Conservation (phyloP, 78 protist species). For the Dictyostelium discoideum region dicty_2.7 NC_007090.3:2336001-2336500, state of each 20-base stretch:
- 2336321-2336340: background rate
- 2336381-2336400: constrained; percentile 24
- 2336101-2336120: too few relatives aligned
- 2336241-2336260: constrained; percentile 50
- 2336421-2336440: background rate
- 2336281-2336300: background rate
- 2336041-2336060: too few relatives aligned
- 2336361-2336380: constrained; percentile 52
- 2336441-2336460: background rate
- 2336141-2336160: too few relatives aligned
- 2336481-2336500: constrained; percentile 9
- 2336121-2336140: too few relatives aligned
- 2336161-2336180: too few relatives aligned
- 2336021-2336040: too few relatives aligned
- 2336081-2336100: too few relatives aligned
- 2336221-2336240: constrained; percentile 57
- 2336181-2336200: too few relatives aligned
- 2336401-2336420: background rate
- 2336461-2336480: background rate
- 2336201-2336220: constrained; percentile 27
- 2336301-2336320: background rate
- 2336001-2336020: too few relatives aligned
- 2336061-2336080: too few relatives aligned
- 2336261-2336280: constrained; percentile 36
- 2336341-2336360: constrained; percentile 13